Conservation (phyloP, 192 early-diverging fungal species). For the Podila horticola region DNA sequence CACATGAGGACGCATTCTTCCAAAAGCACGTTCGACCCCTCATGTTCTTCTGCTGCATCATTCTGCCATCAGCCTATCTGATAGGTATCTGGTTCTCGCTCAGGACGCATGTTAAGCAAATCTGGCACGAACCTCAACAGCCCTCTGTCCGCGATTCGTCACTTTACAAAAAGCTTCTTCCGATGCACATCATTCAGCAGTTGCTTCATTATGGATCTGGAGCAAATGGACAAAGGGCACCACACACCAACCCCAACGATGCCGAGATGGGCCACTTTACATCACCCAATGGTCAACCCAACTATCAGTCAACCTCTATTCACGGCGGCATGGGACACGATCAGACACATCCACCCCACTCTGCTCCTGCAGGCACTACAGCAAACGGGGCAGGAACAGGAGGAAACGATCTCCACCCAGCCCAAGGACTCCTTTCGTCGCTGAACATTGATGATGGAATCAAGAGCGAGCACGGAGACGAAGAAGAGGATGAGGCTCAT, state of each 20-base stretch:
- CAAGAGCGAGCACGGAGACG: slow-evolving; percentile 56
- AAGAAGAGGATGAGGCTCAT: slow-evolving; percentile 68
- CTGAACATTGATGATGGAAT: slow-evolving; percentile 41
- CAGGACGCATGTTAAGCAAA: slow-evolving; percentile 86
- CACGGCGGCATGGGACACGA: neutral
- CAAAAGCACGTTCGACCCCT: slow-evolving; percentile 79
- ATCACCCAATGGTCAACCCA: slow-evolving; percentile 15
- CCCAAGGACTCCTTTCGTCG: slow-evolving; percentile 40
- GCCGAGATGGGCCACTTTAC: slow-evolving; percentile 29
- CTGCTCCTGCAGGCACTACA: slow-evolving; percentile 7
- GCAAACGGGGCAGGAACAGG: slow-evolving; percentile 6
- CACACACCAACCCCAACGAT: slow-evolving; percentile 6
- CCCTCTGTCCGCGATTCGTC: slow-evolving; percentile 37
- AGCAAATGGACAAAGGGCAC: neutral
- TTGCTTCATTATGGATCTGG: slow-evolving; percentile 46
- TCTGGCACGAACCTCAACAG: slow-evolving; percentile 71
- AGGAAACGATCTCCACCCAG: slow-evolving; percentile 13
- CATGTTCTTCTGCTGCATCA: slow-evolving; percentile 81
- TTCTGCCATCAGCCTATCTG: slow-evolving; percentile 70
- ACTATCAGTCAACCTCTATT: slow-evolving; percentile 10
- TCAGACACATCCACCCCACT: slow-evolving; percentile 24
- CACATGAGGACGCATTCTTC: slow-evolving; percentile 85
- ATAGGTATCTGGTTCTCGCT: slow-evolving; percentile 95
- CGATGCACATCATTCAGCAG: slow-evolving; percentile 59
- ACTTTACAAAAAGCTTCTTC: slow-evolving; percentile 58